Evolutionary conservation across 176 grass and related monocot species (phyloP).

Genomic region (Musa acuminata): DNA sequence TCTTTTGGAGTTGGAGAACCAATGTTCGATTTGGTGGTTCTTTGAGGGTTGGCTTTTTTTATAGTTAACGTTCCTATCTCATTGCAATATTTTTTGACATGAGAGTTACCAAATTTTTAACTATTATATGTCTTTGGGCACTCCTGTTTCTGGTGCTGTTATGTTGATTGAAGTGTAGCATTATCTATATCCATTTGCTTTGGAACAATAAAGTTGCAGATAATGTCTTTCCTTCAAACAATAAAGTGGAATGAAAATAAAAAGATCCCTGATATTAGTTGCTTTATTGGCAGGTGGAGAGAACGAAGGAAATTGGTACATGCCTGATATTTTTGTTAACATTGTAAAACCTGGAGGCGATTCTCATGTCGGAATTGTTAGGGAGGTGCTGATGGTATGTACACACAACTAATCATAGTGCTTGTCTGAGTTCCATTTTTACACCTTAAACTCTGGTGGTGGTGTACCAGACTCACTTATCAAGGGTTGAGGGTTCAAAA

Average conservation of each 20-base stretch:
- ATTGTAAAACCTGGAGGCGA: conserved; percentile 50
- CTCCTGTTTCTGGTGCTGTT: neutral
- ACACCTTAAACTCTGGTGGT: too few relatives aligned
- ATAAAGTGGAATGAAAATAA: neutral
- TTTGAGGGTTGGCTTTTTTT: too few relatives aligned
- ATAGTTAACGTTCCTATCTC: neutral
- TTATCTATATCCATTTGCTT: neutral
- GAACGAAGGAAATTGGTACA: conserved; percentile 46
- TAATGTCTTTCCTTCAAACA: neutral
- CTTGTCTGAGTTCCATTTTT: too few relatives aligned
- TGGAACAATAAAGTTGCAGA: neutral
- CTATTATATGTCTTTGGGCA: neutral
- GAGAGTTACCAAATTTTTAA: neutral
- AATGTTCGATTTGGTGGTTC: too few relatives aligned
- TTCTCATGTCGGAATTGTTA: conserved; percentile 51
- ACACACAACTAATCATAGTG: neutral
- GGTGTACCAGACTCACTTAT: too few relatives aligned
- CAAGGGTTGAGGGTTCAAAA: too few relatives aligned
- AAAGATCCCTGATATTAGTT: neutral
- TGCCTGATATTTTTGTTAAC: conserved; percentile 81
- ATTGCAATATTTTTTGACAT: neutral
- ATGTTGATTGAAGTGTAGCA: neutral
- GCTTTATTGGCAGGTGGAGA: conserved; percentile 48
- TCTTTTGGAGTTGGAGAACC: neutral
- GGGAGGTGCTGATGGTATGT: conserved; percentile 64